Evolutionary conservation across 1,139 yeast species (phyloP).

Genomic region (Debaryomyces nepalensis): DNA sequence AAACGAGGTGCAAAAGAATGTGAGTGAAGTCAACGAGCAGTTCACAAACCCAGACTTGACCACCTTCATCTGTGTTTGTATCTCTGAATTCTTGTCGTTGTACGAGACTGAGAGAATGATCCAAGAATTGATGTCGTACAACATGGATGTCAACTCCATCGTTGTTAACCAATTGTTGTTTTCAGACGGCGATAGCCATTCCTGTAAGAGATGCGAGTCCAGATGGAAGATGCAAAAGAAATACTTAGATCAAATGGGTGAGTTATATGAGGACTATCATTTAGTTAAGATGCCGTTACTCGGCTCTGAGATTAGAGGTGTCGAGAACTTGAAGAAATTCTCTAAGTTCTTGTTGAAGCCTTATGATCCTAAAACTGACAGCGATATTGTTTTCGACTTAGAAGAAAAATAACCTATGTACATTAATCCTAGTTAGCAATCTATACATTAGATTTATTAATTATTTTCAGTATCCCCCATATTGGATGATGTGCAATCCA

Average conservation of each 20-base stretch:
- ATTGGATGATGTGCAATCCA: too few species aligned
- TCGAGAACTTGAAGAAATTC: slow-evolving; percentile 78
- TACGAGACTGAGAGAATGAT: slow-evolving; percentile 97
- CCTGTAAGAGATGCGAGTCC: slow-evolving; percentile 86
- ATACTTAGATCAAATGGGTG: slow-evolving; percentile 92
- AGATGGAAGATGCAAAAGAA: slow-evolving; percentile 97
- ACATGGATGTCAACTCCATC: slow-evolving; percentile 95
- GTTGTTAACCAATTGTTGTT: slow-evolving; percentile 91
- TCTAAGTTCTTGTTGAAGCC: slow-evolving; percentile 71
- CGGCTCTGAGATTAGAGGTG: slow-evolving; percentile 92
- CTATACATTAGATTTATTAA: slow-evolving; percentile 3
- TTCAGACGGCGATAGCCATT: slow-evolving; percentile 71
- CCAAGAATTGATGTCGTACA: slow-evolving; percentile 91
- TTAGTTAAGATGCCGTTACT: slow-evolving; percentile 92
- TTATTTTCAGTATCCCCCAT: too few species aligned
- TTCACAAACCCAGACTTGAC: slow-evolving; percentile 96
- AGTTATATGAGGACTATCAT: slow-evolving; percentile 92
- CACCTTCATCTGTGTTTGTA: slow-evolving; percentile 96
- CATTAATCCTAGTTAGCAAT: slow-evolving; percentile 8
- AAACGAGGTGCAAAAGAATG: slow-evolving; percentile 80
- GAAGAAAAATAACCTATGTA: slow-evolving; percentile 50
- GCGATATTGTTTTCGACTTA: slow-evolving; percentile 63
- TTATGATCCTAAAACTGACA: slow-evolving; percentile 67
- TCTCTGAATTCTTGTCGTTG: slow-evolving; percentile 90
- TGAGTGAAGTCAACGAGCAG: slow-evolving; percentile 88